Percentiles rank a stretch among this genome's conserved stretches.
Evolutionary conservation across 2,329 filamentous ascomycete species (phyloP).

Genomic region (Neocatenulostroma microsporum): DNA sequence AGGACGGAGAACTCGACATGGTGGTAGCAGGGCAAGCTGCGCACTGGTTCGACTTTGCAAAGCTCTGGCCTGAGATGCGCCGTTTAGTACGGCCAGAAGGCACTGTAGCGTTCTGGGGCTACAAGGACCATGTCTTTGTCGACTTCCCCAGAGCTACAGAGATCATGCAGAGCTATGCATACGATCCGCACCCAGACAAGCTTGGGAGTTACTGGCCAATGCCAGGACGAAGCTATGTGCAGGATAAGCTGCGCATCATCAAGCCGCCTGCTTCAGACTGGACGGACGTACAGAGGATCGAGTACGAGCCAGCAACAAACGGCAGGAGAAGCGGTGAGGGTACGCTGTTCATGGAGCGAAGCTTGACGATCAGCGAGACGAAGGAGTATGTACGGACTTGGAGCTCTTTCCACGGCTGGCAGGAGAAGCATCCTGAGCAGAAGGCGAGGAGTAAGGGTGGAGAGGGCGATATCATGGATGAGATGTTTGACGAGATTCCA

Average conservation of each 20-base stretch:
- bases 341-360: constrained; percentile 46
- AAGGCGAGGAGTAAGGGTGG: constrained; percentile 49
- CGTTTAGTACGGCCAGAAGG: constrained; percentile 49
- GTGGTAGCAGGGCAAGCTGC: constrained; percentile 49
- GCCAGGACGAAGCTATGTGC: constrained; percentile 50
- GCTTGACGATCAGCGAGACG: constrained; percentile 49
- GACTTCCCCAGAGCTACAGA: constrained; percentile 45
- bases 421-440: constrained; percentile 45
- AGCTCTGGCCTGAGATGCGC: constrained; percentile 49
- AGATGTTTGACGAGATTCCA: constrained; percentile 53
- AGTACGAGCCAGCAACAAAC: constrained; percentile 49
- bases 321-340: constrained; percentile 35
- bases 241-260: constrained; percentile 46
- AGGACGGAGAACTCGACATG: constrained; percentile 46
- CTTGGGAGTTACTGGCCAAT: constrained; percentile 56
- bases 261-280: constrained; percentile 47
- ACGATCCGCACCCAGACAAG: constrained; percentile 41
- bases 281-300: constrained; percentile 45
- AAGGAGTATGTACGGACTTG: constrained; percentile 57
- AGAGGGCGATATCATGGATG: constrained; percentile 54
- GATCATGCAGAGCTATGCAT: constrained; percentile 50
- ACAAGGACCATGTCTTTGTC: constrained; percentile 56
- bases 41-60: constrained; percentile 58
- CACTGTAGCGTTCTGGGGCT: constrained; percentile 58
- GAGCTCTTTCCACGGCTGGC: constrained; percentile 53